phyloP scores from a whole-genome alignment of 1,284 basidiomycete genomes.

The Cryptococcus wingfieldii region DNA sequence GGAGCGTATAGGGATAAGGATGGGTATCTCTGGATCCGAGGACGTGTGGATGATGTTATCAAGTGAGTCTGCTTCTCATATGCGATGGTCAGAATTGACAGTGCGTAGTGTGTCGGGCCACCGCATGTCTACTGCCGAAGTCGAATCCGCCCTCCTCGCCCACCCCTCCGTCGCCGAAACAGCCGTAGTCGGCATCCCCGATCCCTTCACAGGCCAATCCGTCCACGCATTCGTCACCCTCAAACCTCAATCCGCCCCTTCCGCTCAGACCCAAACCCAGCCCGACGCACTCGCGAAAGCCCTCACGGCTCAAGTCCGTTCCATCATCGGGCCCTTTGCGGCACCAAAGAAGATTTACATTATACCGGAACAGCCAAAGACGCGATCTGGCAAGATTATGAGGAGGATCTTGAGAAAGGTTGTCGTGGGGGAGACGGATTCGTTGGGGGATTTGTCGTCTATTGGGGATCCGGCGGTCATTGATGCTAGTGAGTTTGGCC shows the following conservation, averaged over 20 bases:
- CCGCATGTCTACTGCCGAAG: constrained; percentile 93
- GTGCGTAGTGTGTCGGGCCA: constrained; percentile 77
- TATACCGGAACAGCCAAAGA: constrained; percentile 77
- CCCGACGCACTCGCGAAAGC: background rate
- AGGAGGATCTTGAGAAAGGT: constrained; percentile 92
- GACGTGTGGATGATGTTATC: constrained; percentile 80
- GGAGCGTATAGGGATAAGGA: constrained; percentile 90
- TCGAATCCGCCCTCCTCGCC: constrained; percentile 90
- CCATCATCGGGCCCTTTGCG: background rate
- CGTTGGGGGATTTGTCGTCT: constrained; percentile 53
- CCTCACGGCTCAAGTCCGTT: background rate
- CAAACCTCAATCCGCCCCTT: constrained; percentile 65
- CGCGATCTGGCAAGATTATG: constrained; percentile 91
- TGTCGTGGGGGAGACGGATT: constrained; percentile 84
- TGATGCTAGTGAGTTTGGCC: too few relatives aligned
- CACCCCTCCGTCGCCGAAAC: constrained; percentile 95
- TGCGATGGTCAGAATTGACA: constrained; percentile 13
- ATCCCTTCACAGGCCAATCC: constrained; percentile 73
- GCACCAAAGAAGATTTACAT: background rate
- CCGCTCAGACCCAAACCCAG: constrained; percentile 23
- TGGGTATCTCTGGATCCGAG: constrained; percentile 98
- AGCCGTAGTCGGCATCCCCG: constrained; percentile 82
- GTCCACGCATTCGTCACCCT: constrained; percentile 71
- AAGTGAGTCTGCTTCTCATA: background rate
- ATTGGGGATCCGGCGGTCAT: too few relatives aligned